Evolutionary conservation across 176 grass and related monocot species (phyloP).

Genomic region (Melocanna baccifera): DNA sequence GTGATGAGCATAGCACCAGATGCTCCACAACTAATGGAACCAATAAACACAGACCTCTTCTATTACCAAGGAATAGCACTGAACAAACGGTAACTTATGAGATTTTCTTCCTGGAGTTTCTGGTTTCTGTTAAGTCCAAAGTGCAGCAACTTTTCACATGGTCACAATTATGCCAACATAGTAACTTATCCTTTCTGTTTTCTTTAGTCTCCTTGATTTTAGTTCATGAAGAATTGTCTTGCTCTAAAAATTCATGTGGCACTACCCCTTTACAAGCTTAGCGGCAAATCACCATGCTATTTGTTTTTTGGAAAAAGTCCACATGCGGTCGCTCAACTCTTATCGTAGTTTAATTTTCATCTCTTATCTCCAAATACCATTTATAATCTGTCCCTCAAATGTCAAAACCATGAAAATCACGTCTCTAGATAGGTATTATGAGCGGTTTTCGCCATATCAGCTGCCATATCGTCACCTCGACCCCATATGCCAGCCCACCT

Average conservation of each 20-base stretch:
- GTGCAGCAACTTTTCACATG: neutral
- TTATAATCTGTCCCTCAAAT: too few relatives aligned
- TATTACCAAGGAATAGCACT: constrained; percentile 69
- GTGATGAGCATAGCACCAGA: constrained; percentile 46
- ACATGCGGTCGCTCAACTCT: too few relatives aligned
- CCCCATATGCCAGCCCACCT: too few relatives aligned
- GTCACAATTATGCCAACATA: neutral
- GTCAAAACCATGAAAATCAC: too few relatives aligned
- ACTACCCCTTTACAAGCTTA: neutral
- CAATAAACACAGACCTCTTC: constrained; percentile 39
- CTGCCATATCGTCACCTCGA: too few relatives aligned
- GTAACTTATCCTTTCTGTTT: neutral
- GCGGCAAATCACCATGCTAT: neutral
- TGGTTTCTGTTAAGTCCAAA: constrained; percentile 6
- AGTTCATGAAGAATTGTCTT: constrained; percentile 3
- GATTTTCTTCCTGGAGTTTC: constrained; percentile 14
- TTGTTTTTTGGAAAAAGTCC: neutral
- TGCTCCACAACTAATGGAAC: constrained; percentile 52
- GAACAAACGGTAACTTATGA: constrained; percentile 69
- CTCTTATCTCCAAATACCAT: too few relatives aligned
- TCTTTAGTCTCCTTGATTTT: constrained; percentile 2
- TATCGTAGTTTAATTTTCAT: too few relatives aligned
- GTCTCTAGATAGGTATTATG: too few relatives aligned
- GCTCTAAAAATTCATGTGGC: neutral
- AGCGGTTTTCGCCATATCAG: too few relatives aligned